Evolutionary conservation across 768 basidiomycete genomes (phyloP).

Genomic region (Grammothele lineata): DNA sequence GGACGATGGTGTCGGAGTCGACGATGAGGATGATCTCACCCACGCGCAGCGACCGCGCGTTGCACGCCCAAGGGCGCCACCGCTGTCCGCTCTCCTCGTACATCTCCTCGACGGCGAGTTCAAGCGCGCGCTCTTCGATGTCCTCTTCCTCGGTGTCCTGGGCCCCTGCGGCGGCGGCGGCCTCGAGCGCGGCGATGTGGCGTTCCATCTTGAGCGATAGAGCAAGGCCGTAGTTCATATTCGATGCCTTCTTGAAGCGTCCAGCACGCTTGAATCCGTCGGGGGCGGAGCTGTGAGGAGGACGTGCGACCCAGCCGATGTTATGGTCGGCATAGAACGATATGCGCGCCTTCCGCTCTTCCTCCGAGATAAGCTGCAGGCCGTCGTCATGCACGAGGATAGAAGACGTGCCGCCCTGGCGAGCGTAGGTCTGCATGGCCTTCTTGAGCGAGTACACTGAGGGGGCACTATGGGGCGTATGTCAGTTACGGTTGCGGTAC

Average conservation of each 20-base stretch:
- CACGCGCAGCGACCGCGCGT: conserved; percentile 69
- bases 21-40: conserved; percentile 79
- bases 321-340: conserved; percentile 72
- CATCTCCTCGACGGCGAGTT: conserved; percentile 70
- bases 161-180: conserved; percentile 21
- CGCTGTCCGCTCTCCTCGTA: conserved; percentile 51
- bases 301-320: conserved; percentile 83
- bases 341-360: conserved; percentile 62
- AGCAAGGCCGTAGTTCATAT: conserved; percentile 80
- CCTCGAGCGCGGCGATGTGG: conserved; percentile 43
- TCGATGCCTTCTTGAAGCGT: conserved; percentile 91
- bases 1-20: conserved; percentile 77
- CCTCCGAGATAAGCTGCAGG: conserved; percentile 58
- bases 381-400: conserved; percentile 87
- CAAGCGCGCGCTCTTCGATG: conserved; percentile 70
- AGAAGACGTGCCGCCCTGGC: conserved; percentile 79
- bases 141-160: conserved; percentile 40
- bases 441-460: conserved; percentile 77
- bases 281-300: conserved; percentile 53
- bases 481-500: too few species aligned
- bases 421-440: conserved; percentile 85
- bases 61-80: conserved; percentile 75
- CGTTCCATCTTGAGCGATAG: conserved; percentile 60
- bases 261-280: conserved; percentile 79
- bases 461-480: conserved; percentile 44